Conservation (phyloP, 225 moss, liverwort and hornwort genomes). For the Straminergon stramineum region DNA sequence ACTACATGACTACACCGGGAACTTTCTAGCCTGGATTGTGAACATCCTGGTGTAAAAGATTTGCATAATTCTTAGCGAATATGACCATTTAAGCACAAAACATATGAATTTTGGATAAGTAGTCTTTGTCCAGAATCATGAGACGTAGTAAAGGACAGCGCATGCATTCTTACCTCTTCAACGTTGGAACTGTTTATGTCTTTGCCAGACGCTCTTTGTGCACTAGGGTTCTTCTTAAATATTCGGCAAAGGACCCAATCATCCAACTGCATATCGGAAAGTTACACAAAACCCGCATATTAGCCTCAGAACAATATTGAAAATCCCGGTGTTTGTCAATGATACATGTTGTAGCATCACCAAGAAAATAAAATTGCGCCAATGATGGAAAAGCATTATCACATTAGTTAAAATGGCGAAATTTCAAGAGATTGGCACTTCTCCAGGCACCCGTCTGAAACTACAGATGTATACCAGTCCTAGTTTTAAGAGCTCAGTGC, state of each 20-base stretch:
- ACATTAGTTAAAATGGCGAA: background rate
- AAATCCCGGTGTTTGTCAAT: background rate
- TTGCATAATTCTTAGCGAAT: background rate
- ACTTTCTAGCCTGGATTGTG: background rate
- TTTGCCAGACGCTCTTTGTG: conserved; percentile 53
- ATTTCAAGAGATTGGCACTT: background rate
- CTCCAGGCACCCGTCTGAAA: background rate
- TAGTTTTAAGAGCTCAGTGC: background rate
- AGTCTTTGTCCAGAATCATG: background rate
- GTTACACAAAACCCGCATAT: background rate
- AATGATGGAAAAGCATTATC: background rate
- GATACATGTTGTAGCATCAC: background rate
- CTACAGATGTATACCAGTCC: background rate
- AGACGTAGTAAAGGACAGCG: background rate
- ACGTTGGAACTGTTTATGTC: conserved; percentile 59
- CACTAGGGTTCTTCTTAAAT: conserved; percentile 80
- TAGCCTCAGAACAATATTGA: background rate
- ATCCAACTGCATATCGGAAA: conserved; percentile 58
- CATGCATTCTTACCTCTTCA: conserved; percentile 36
- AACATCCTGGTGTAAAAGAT: background rate
- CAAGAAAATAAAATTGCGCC: background rate
- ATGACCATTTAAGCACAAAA: background rate
- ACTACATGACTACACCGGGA: background rate
- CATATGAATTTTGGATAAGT: background rate
- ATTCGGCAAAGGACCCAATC: conserved; percentile 99